Base-by-base conservation (phyloP, 192 early-diverging fungal genomes). In the Entomortierella lignicola region DNA sequence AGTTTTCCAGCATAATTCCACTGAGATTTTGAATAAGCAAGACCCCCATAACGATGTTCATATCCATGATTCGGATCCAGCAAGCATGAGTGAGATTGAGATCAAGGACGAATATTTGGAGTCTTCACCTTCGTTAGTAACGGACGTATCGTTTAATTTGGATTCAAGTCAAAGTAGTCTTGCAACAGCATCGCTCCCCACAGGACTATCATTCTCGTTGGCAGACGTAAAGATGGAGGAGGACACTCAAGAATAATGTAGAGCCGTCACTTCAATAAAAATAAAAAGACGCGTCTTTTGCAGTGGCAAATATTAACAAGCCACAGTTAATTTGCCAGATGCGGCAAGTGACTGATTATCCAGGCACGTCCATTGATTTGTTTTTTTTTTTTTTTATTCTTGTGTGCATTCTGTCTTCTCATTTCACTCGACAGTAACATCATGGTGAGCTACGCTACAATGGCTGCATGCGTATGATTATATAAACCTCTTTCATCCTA, bases 141-240 rank as follows among this genome's bases (percentile, higher is more conserved):
- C 47, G 11, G 63, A 74, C 50, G 20, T 23, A 26, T 64, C 55
- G 17, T 63, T 62, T 3, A 18, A 57, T 21, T 44, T 32, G 26
- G 31, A 58, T 23, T 60, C 54, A n/a, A 69, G 60, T 17, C 63
- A 65, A 42, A 53, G 30, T 47, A 12, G n/a, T 2, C 3, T 32
- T 44, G n/a, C 29, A 13, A 59, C 65, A 10, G 20, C 58, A 51
- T 21, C 25, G 26, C 66, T 58, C 8, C 15, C 7, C 10, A 31
- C 73, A 44, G 73, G 61, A 5, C 55, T 77, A 10, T 57, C 73
- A 0, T 34, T 56, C 8, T 44, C 29, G 0, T 13, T 69, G 20
- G 18, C 44, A 12, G 60, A 63, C 26, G 29, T 77, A 10, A 77
- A 69, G 34, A 69, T 77, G 55, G 66, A 63, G 8, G 66, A 63